Evolutionary conservation across 441 rosid genomes (phyloP).

Genomic region (Adansonia grandidieri): DNA sequence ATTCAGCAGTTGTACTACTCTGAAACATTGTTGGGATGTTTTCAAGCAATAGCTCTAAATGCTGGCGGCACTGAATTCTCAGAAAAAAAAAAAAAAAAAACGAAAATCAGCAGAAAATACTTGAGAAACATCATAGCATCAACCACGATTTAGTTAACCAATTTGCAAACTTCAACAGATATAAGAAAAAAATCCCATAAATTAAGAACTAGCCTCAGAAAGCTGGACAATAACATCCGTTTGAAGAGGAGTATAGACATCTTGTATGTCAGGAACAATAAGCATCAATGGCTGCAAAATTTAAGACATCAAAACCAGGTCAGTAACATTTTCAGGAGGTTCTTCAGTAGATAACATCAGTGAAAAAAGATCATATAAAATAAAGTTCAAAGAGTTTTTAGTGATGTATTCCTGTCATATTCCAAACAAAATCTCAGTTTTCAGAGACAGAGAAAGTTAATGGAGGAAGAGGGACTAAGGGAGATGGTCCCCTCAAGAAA

Average conservation of each 20-base stretch:
- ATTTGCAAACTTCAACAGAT: constrained; percentile 16
- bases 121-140: constrained; percentile 10
- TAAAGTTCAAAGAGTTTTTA: neutral
- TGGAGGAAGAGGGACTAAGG: neutral
- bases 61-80: constrained; percentile 84
- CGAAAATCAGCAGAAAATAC: constrained; percentile 12
- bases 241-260: constrained; percentile 85
- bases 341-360: constrained; percentile 2
- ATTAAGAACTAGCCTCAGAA: constrained; percentile 68
- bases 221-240: constrained; percentile 82
- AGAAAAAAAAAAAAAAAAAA: constrained; percentile 27
- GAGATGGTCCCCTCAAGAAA: constrained; percentile 4
- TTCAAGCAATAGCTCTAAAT: constrained; percentile 89
- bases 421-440: neutral
- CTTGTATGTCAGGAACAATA: constrained; percentile 84
- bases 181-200: neutral
- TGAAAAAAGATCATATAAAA: constrained; percentile 3
- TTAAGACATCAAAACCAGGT: constrained; percentile 33
- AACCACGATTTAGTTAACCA: neutral
- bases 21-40: constrained; percentile 94
- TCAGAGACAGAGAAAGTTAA: constrained; percentile 13
- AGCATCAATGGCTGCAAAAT: constrained; percentile 86
- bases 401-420: neutral
- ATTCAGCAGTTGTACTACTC: constrained; percentile 82
- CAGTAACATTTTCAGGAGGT: constrained; percentile 13